phyloP scores from a whole-genome alignment of 495 filamentous ascomycete species.

The Trichoderma reesei region DNA sequence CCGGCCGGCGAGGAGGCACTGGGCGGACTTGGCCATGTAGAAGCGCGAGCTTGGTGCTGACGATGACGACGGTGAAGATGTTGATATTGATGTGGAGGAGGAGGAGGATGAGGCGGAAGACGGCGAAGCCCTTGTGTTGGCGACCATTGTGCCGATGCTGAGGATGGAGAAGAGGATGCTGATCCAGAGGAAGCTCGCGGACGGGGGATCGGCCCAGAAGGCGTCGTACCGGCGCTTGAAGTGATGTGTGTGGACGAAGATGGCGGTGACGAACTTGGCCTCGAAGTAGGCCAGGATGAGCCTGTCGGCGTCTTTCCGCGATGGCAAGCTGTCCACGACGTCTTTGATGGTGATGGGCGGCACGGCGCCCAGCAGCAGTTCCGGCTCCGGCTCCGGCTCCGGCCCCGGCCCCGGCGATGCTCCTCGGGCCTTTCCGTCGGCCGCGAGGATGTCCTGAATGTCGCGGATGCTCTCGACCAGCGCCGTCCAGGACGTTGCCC shows the following conservation, averaged over 20 bases:
- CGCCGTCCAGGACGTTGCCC: constrained; percentile 39
- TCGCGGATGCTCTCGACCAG: constrained; percentile 36
- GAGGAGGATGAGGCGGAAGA: background rate
- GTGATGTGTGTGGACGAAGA: constrained; percentile 30
- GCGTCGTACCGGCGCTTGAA: constrained; percentile 37
- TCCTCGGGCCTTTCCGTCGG: constrained; percentile 12
- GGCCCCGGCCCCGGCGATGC: constrained; percentile 13
- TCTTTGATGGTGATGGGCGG: constrained; percentile 25
- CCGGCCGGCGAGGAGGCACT: constrained; percentile 34
- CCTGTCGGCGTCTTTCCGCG: constrained; percentile 28
- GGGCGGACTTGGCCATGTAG: constrained; percentile 19
- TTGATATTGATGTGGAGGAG: background rate
- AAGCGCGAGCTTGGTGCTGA: constrained; percentile 13
- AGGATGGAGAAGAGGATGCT: constrained; percentile 33
- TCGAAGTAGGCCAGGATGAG: constrained; percentile 37
- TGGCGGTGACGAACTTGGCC: constrained; percentile 25
- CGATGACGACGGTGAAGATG: background rate
- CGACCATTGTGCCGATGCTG: constrained; percentile 24
- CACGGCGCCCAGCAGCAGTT: constrained; percentile 20
- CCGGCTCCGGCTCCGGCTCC: constrained; percentile 13
- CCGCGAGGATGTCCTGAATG: constrained; percentile 23
- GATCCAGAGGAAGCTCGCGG: constrained; percentile 30
- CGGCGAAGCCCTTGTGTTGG: constrained; percentile 15
- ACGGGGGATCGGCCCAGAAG: constrained; percentile 35
- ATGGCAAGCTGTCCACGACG: constrained; percentile 28